Conservation (phyloP, 2,329 filamentous ascomycete genomes). For the Pyrenochaeta sp. region DNA sequence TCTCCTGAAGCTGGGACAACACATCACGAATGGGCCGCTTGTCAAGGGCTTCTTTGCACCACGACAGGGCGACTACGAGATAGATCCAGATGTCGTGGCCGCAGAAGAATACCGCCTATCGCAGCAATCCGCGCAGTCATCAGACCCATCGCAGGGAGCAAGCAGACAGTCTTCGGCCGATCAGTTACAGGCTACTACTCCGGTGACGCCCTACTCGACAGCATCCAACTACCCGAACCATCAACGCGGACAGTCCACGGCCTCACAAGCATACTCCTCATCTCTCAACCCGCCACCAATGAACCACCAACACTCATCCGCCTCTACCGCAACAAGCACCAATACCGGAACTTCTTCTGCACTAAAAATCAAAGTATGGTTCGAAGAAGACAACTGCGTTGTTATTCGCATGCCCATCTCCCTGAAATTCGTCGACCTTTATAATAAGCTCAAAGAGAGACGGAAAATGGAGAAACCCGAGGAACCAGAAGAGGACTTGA, state of each 20-base stretch:
- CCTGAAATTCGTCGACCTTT: conserved; percentile 78
- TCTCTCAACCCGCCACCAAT: conserved; percentile 46
- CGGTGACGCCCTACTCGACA: conserved; percentile 47
- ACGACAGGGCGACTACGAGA: conserved; percentile 90
- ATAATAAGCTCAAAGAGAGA: conserved; percentile 84
- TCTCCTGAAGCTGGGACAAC: conserved; percentile 79
- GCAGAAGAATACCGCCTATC: conserved; percentile 79
- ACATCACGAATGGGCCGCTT: conserved; percentile 84
- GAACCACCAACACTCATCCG: conserved; percentile 48
- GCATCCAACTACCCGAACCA: conserved; percentile 52
- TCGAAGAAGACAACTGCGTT: conserved; percentile 84
- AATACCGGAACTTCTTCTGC: conserved; percentile 43
- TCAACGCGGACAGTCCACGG: conserved; percentile 50
- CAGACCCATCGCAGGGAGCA: conserved; percentile 46
- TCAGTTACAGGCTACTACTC: conserved; percentile 47
- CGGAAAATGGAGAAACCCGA: conserved; percentile 70
- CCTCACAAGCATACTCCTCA: conserved; percentile 40
- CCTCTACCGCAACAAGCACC: conserved; percentile 44
- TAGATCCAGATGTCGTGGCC: conserved; percentile 72
- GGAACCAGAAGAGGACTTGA: conserved; percentile 70
- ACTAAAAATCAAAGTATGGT: conserved; percentile 94
- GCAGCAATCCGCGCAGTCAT: conserved; percentile 56
- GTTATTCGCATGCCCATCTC: conserved; percentile 87
- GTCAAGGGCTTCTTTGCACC: conserved; percentile 93
- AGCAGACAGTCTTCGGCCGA: conserved; percentile 50